phyloP scores from a whole-genome alignment of 2,329 filamentous ascomycete species.

The Parascedosporium putredinis region DNA sequence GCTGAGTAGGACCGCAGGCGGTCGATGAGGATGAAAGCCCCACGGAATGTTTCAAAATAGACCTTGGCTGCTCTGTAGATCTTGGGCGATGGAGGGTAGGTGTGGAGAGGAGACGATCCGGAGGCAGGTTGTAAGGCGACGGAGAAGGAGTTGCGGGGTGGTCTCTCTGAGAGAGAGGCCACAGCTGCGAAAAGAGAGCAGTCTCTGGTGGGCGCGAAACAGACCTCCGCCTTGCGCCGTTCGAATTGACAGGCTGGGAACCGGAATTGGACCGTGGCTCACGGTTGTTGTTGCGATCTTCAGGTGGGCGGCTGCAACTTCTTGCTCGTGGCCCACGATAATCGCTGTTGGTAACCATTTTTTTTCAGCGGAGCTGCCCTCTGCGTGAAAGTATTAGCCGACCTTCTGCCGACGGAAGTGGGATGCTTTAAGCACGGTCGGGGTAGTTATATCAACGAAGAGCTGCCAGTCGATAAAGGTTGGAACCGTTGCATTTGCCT shows the following conservation, averaged over 20 bases:
- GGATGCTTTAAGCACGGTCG: neutral
- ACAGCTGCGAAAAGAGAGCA: too few species aligned
- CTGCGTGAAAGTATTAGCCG: too few species aligned
- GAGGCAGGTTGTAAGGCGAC: neutral
- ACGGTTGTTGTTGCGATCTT: neutral
- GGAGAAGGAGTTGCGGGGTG: neutral
- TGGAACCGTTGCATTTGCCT: too few species aligned
- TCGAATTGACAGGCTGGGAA: neutral
- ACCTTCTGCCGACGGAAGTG: neutral
- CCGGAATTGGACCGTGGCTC: neutral
- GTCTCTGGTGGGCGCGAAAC: neutral
- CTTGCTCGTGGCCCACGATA: neutral
- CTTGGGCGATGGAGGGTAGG: neutral
- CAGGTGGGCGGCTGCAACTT: neutral
- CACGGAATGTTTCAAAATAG: too few species aligned
- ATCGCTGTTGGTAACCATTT: neutral
- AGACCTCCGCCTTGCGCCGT: neutral
- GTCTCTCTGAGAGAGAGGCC: too few species aligned
- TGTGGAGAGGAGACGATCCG: neutral
- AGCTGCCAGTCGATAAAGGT: too few species aligned
- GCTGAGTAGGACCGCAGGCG: too few species aligned
- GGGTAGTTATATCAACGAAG: neutral
- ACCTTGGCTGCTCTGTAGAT: too few species aligned
- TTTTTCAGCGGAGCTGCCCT: too few species aligned
- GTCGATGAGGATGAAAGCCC: too few species aligned